Base-by-base conservation (phyloP, 164 flowering plant species). In the Tetracentron sinense region DNA sequence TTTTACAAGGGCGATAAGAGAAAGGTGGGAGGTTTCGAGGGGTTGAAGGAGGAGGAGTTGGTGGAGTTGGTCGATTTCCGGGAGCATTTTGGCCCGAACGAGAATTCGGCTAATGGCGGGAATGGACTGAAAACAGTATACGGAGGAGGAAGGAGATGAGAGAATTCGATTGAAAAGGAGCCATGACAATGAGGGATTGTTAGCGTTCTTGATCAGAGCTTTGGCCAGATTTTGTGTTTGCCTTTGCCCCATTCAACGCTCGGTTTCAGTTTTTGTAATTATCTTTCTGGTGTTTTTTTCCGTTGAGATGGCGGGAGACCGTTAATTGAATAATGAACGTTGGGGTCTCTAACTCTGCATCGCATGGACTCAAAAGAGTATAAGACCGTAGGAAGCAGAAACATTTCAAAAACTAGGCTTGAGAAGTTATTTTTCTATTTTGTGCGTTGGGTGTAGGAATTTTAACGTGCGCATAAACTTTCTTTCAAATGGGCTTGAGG, bases 111-210 rank as follows among this genome's bases (percentile, higher is more conserved):
- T 49, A 23, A 90, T 80, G 72, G 63, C 60, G 72, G 88, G 82
- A 2, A 81, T 22, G 3, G 81, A 75, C 6, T 42, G 71, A 21
- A 65, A 60, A 51, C 56, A 53, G 54, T 58, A 66, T 42, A 54
- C 35, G 50, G 56, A 46, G 58, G 77, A 60, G 54, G 79, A 22
- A 53, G 82, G 77, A 31, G 83, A 66, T 28, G 81, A 76, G 52
- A 81, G 67, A 25, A 80, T 53, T 59, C 87, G 86, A 58, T 81
- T 85, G 83, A 88, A 85, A 79, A 88, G 65, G 2, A 73, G 78
- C 95, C 95, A 89, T 74, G 91, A 86, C 15, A 86, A 61, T n/a
- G 62, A 65, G 14, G 93, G 97, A 64, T 81, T 81, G 62, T 71
- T 59, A 55, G 80, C 15, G 79, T 86, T 85, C 62, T 61, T 74